Evolutionary conservation across 805 yeast species (phyloP), one percentile per base, ranked within the genome.

Genomic region (Brettanomyces custersianus): DNA sequence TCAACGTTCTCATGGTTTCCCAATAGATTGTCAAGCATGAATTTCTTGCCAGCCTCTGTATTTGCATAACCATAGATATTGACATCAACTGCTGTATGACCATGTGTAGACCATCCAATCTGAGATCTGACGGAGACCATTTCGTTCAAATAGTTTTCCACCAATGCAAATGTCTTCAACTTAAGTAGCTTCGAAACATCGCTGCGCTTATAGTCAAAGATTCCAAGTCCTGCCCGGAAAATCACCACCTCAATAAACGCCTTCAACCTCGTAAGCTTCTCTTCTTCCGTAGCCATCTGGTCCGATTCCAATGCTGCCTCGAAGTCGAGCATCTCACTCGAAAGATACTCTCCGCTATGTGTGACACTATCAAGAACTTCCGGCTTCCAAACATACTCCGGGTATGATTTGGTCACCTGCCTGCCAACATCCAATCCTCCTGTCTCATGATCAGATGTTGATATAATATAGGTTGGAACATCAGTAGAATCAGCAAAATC

Each of bases 41-140:
- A 48, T 2, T 43, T 31, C 50, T 59, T 59, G 21, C 76, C 65
- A 6, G 59, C 47, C 33, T 65, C 62, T 19, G 69, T 73, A 47
- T 80, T 80, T 22, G 87, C 70, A 54, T 79, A 71, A 0, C 81
- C 95, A 54, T 88, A 88, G 33, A 90, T 82, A 51, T 90, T 88
- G 25, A 88, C 95, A 58, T 88, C 97, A 12, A 88, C 96, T 0
- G 95, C 96, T 16, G 94, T 79, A 57, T 88, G 97, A 21, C 96
- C 97, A 51, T 86, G 94, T 0, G 96, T 88, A 8, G 94, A 70
- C 95, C 96, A 88, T n/a, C 96, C 96, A 13, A 86, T 74, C 57
- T 82, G 82, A 0, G 96, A 86, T 44, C 95, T 73, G n/a, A 60
- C 50, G 1, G 94, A 81, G 9, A 86, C 71, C 71, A 88, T 71